phyloP scores from a whole-genome alignment of 805 yeast genomes.

The Saccharomycopsis oosterbeekiorum region DNA sequence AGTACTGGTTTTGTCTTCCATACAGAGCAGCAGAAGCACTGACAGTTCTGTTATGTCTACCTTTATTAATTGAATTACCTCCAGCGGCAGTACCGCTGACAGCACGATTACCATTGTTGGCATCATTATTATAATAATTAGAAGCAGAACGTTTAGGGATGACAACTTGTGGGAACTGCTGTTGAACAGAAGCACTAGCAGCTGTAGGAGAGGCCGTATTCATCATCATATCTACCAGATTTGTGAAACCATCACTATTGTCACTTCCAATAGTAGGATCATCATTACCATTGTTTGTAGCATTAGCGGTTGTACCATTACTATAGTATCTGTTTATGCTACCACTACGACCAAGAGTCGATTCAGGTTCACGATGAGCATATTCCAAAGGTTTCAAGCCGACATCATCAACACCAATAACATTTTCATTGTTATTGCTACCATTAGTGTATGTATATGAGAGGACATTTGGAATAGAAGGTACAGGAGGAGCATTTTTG shows the following conservation, averaged over 20 bases:
- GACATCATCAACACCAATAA: background rate
- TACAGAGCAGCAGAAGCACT: conserved; percentile 19
- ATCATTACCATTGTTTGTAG: background rate
- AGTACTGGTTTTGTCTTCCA: conserved; percentile 3
- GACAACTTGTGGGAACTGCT: conserved; percentile 13
- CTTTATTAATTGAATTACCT: conserved; percentile 4
- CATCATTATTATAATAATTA: background rate
- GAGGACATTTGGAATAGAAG: conserved; percentile 12
- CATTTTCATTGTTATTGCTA: background rate
- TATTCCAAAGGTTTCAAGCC: background rate
- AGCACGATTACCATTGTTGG: background rate
- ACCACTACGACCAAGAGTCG: background rate
- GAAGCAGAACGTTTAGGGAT: background rate
- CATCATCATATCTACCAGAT: conserved; percentile 1
- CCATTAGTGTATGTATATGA: conserved; percentile 7
- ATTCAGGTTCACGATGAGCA: background rate
- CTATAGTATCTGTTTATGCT: background rate
- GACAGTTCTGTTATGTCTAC: conserved; percentile 17
- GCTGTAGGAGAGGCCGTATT: background rate
- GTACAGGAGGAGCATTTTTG: conserved; percentile 18
- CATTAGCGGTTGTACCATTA: background rate
- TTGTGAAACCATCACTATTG: background rate
- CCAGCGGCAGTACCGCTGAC: conserved; percentile 5
- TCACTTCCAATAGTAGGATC: background rate
- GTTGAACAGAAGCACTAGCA: background rate